Percentiles rank a stretch among this genome's conserved stretches.
Conservation (phyloP, 2,329 filamentous ascomycete genomes). For the Fusarium fujikuroi region DNA sequence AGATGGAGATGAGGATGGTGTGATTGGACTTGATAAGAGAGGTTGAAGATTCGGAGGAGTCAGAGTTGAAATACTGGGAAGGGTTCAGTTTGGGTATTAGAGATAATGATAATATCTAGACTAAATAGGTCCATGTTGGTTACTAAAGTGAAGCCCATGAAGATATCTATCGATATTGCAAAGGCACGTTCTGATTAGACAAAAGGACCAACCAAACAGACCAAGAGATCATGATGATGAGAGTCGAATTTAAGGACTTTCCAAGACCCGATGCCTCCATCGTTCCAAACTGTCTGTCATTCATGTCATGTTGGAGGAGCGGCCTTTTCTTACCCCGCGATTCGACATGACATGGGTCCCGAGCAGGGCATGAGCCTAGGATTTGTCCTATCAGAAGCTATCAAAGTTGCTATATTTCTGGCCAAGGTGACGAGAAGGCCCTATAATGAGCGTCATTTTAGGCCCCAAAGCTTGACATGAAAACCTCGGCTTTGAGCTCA, state of each 20-base stretch:
- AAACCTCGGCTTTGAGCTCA: background rate
- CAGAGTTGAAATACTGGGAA: background rate
- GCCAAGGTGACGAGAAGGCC: constrained; percentile 16
- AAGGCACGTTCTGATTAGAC: background rate
- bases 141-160: background rate
- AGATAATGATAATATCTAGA: constrained; percentile 7
- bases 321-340: constrained; percentile 33
- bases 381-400: constrained; percentile 28
- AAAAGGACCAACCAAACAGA: background rate
- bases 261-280: background rate
- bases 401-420: constrained; percentile 25
- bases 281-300: background rate
- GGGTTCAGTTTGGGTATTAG: background rate
- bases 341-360: background rate
- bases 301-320: constrained; percentile 3
- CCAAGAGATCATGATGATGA: background rate
- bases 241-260: background rate
- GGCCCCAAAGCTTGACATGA: background rate
- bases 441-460: background rate
- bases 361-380: background rate
- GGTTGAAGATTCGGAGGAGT: background rate
- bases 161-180: background rate
- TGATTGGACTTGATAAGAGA: constrained; percentile 19
- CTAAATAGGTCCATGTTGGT: background rate
- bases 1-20: constrained; percentile 22